These are phyloP conservation scores for Boletus subcaerulescens DNA, from an alignment of 768 basidiomycete species.

Conservation along the genomic window DNA sequence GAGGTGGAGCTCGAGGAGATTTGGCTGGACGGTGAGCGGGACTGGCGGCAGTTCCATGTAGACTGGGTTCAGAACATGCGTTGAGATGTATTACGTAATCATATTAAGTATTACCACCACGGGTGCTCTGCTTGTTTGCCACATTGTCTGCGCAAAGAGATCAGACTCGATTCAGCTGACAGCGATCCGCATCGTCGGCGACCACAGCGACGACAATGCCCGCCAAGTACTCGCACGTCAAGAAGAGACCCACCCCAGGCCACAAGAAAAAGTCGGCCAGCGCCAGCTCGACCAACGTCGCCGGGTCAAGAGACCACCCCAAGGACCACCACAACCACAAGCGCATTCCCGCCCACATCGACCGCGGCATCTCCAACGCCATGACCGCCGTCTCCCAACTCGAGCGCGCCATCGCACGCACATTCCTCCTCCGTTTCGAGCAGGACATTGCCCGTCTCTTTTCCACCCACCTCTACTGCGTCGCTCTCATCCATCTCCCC, in stretches of 20 bases:
- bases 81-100: slow-evolving; percentile 19
- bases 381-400: slow-evolving; percentile 62
- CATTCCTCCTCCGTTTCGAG: slow-evolving; percentile 67
- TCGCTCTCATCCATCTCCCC: slow-evolving; percentile 65
- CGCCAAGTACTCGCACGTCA: slow-evolving; percentile 73
- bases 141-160: slow-evolving; percentile 19
- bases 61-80: slow-evolving; percentile 33
- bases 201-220: slow-evolving; percentile 44
- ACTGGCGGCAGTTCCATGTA: slow-evolving; percentile 59
- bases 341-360: slow-evolving; percentile 46
- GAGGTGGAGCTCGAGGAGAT: slow-evolving; percentile 37
- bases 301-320: slow-evolving; percentile 14
- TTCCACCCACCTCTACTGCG: slow-evolving; percentile 63
- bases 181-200: slow-evolving; percentile 18
- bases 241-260: slow-evolving; percentile 54
- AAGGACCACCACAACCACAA: slow-evolving; percentile 34
- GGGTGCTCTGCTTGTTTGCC: background rate
- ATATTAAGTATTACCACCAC: background rate
- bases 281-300: slow-evolving; percentile 27
- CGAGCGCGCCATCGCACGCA: slow-evolving; percentile 64
- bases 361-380: slow-evolving; percentile 53
- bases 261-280: slow-evolving; percentile 42
- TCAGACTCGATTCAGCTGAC: background rate
- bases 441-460: slow-evolving; percentile 74
- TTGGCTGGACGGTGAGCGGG: slow-evolving; percentile 3